Conservation (phyloP, 2,329 filamentous ascomycete genomes). For the Aspergillus melleus region DNA sequence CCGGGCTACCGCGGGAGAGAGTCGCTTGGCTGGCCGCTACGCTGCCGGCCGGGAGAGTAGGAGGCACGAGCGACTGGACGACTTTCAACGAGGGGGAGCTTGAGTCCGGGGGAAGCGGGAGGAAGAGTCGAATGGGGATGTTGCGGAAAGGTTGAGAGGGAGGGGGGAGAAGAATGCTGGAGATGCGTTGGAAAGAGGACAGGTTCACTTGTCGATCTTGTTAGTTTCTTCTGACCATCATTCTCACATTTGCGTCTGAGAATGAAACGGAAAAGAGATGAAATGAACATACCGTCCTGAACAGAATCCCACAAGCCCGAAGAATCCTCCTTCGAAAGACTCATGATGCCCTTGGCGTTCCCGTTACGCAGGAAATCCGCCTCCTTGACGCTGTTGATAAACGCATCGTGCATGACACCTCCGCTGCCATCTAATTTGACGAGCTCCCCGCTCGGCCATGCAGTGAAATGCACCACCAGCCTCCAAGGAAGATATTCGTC, state of each 20-base stretch:
- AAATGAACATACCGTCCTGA: slow-evolving; percentile 59
- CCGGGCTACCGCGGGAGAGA: slow-evolving; percentile 17
- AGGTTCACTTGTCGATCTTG: slow-evolving; percentile 63
- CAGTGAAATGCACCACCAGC: slow-evolving; percentile 61
- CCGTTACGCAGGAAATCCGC: slow-evolving; percentile 87
- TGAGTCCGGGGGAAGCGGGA: slow-evolving; percentile 65
- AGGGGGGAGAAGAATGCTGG: slow-evolving; percentile 71
- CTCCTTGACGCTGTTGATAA: slow-evolving; percentile 71
- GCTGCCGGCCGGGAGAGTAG: slow-evolving; percentile 39
- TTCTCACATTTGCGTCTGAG: background rate
- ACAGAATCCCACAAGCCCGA: slow-evolving; percentile 80
- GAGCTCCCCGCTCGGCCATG: slow-evolving; percentile 60
- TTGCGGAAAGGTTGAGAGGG: slow-evolving; percentile 71
- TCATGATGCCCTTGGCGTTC: slow-evolving; percentile 87
- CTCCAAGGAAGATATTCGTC: slow-evolving; percentile 57
- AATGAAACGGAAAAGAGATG: background rate
- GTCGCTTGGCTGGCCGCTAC: slow-evolving; percentile 26
- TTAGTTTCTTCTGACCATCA: background rate
- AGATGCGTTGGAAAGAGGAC: slow-evolving; percentile 69
- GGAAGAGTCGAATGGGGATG: slow-evolving; percentile 85
- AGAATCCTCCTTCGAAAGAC: slow-evolving; percentile 78
- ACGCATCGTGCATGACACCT: slow-evolving; percentile 62
- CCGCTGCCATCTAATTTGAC: slow-evolving; percentile 57
- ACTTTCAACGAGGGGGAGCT: slow-evolving; percentile 57
- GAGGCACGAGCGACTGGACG: slow-evolving; percentile 72